Percentiles rank a stretch among this genome's conserved stretches.
These are phyloP conservation scores for Onygena corvina DNA, from an alignment of 2,329 filamentous ascomycete species.

Conservation along the genomic window DNA sequence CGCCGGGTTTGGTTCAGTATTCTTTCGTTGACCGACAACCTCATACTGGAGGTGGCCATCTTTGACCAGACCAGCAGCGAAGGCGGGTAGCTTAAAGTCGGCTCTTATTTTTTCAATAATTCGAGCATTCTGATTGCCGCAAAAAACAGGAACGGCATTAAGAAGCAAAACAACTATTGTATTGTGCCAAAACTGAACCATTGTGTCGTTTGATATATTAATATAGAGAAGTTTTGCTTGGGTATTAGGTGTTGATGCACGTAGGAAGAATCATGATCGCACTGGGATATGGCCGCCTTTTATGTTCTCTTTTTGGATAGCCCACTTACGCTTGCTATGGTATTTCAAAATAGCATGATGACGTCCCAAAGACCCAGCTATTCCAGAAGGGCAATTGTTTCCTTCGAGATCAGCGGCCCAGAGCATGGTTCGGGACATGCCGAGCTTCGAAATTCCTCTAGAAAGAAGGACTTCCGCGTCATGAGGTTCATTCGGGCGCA, in stretches of 20 bases:
- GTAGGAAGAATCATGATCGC: not conserved
- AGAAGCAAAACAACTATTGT: not conserved
- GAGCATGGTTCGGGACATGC: not conserved
- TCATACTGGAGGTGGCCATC: not conserved
- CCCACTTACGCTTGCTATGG: not conserved
- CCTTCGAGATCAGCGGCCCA: not conserved
- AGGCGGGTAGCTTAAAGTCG: constrained; percentile 6
- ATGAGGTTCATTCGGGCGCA: too few species aligned
- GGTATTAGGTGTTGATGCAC: not conserved
- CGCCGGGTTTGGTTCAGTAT: not conserved
- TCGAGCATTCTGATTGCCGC: not conserved
- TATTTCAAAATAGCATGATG: not conserved
- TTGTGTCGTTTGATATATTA: not conserved
- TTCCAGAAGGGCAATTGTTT: not conserved
- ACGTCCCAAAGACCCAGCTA: not conserved
- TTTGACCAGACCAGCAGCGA: constrained; percentile 4
- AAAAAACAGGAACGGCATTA: not conserved
- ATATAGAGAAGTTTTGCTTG: not conserved
- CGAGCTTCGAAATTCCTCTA: not conserved
- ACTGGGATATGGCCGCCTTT: not conserved
- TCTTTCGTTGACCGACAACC: constrained; percentile 8
- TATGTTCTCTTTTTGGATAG: not conserved
- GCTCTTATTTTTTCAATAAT: constrained; percentile 7
- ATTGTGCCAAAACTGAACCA: not conserved
- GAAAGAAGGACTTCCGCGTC: not conserved